Base-by-base conservation (phyloP, 306 rosid genomes). In the Acacia acuminata region DNA sequence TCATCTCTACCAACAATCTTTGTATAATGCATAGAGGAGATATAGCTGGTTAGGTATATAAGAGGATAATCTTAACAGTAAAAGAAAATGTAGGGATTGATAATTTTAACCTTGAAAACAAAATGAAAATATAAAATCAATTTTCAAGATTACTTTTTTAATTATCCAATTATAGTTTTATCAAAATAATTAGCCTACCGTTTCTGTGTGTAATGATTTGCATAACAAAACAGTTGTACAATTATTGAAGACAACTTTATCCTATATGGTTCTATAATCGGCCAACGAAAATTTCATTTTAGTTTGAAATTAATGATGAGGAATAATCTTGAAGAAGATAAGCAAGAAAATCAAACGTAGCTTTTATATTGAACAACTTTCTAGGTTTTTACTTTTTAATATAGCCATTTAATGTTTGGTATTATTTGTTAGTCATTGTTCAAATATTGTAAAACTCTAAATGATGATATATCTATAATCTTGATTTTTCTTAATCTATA, bases 231-330 rank as follows among this genome's bases (percentile, higher is more conserved):
- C 63, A 44, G 8, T 24, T 27, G 63, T 40, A 15, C 83, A 72
- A 61, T 72, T 71, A 72, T 58, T 80, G 78, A 61, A 8, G 50
- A 24, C 38, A 60, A 58, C 42, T 80, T 34, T 60, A 12, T 30
- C 1, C 32, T 14, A 9, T 22, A 9, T 58, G 14, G 65, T 58
- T n/a, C 63, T n/a, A 56, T 10, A 22, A 58, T 58, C 4, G 6
- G 15, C 65, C 63, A 22, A 58, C 1, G 14, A n/a, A 58, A 58
- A 58, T n/a, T 58, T 58, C 65, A n/a, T 58, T 22, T 19, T 56
- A 22, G 4, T 76, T 38, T 76, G 40, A 58, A 43, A 43, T 43
- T 7, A 75, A 53, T 67, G 13, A 70, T 40, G 55, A 22, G 17
- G 15, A 58, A 51, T 9, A 71, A 32, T 55, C 3, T 32, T 60